A percentile compares a stretch with the other conserved stretches of the same genome.
Conservation (phyloP, 371 early-diverging fungal species). For the Lichtheimia corymbifera region DNA sequence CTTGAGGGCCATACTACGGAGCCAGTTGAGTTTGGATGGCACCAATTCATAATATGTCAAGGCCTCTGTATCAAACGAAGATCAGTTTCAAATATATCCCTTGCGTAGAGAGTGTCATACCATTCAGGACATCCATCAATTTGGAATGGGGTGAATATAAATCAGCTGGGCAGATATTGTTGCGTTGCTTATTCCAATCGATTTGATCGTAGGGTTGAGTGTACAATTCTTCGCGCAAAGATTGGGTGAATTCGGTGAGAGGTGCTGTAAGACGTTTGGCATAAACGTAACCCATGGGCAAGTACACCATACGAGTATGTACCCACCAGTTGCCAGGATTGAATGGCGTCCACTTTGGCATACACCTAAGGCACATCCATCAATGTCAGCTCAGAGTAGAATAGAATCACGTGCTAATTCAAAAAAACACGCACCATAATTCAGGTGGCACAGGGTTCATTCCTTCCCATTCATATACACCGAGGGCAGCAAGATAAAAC, state of each 20-base stretch:
- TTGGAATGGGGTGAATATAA: conserved; percentile 84
- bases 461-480: conserved; percentile 94
- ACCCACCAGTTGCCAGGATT: conserved; percentile 95
- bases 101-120: conserved; percentile 22
- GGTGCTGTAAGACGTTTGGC: conserved; percentile 67
- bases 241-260: conserved; percentile 65
- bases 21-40: conserved; percentile 35
- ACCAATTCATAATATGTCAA: conserved; percentile 70
- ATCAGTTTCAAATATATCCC: conserved; percentile 2
- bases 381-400: background rate
- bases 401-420: background rate
- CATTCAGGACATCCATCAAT: conserved; percentile 75
- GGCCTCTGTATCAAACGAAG: conserved; percentile 30
- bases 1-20: conserved; percentile 75
- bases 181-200: conserved; percentile 79
- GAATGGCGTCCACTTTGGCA: conserved; percentile 82
- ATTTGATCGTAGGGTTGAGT: conserved; percentile 80
- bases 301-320: conserved; percentile 87
- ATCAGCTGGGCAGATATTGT: conserved; percentile 84
- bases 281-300: conserved; percentile 95
- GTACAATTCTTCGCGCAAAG: conserved; percentile 88
- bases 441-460: conserved; percentile 96
- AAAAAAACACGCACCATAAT: conserved; percentile 63
- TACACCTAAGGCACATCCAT: conserved; percentile 50
- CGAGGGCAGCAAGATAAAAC: conserved; percentile 90